Conservation (phyloP, 306 rosid genomes). For the Prosopis cineraria region DNA sequence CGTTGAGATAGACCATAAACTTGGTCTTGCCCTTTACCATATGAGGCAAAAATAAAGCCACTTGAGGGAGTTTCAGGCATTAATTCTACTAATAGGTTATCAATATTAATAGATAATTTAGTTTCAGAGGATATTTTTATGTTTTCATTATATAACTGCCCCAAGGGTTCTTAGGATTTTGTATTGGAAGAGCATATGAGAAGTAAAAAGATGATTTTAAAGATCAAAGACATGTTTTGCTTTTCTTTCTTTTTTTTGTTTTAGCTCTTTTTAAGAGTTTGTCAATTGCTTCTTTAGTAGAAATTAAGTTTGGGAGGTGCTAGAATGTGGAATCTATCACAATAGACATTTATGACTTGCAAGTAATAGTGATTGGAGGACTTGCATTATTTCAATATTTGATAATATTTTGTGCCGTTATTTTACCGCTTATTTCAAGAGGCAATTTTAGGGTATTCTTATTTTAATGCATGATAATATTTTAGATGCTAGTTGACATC, state of each 20-base stretch:
- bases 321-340: constrained; percentile 2
- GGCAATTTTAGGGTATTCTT: neutral
- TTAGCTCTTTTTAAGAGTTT: neutral
- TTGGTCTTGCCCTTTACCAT: constrained; percentile 45
- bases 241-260: constrained; percentile 15
- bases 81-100: constrained; percentile 46
- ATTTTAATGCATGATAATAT: neutral
- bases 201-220: constrained; percentile 39
- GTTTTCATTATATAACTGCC: constrained; percentile 53
- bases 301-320: neutral
- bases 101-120: constrained; percentile 52
- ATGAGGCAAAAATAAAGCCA: constrained; percentile 43
- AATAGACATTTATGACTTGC: constrained; percentile 48
- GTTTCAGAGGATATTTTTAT: constrained; percentile 38
- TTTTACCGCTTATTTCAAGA: no score
- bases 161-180: constrained; percentile 53
- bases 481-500: neutral
- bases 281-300: constrained; percentile 23
- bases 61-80: constrained; percentile 46
- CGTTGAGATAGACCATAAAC: constrained; percentile 70
- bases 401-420: no score
- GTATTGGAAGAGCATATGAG: constrained; percentile 42
- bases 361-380: neutral
- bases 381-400: no score
- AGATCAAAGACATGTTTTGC: constrained; percentile 30